A percentile compares a stretch with the other conserved stretches of the same genome.
phyloP scores from a whole-genome alignment of 2,329 filamentous ascomycete species.

The Ilyonectria sp. region DNA sequence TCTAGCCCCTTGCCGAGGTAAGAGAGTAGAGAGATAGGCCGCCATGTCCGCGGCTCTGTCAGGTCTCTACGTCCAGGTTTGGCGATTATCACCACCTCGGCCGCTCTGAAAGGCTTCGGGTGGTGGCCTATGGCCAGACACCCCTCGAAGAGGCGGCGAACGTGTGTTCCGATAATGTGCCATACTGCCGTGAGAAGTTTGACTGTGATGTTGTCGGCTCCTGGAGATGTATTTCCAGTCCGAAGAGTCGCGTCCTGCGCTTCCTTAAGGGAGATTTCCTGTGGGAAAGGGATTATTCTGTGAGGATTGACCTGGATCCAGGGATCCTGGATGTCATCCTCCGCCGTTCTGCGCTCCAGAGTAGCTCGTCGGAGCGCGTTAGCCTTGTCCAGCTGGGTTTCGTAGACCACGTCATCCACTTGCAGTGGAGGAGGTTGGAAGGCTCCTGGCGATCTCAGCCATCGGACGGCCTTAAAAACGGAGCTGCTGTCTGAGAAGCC shows the following conservation, averaged over 20 bases:
- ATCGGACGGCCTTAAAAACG: no score
- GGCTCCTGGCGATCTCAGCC: slow-evolving; percentile 4
- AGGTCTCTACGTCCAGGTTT: slow-evolving; percentile 44
- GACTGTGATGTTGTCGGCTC: slow-evolving; percentile 39
- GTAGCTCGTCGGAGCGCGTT: slow-evolving; percentile 33
- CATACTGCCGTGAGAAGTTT: slow-evolving; percentile 31
- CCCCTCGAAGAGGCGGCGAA: slow-evolving; percentile 33
- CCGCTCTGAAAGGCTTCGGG: slow-evolving; percentile 37
- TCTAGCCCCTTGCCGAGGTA: slow-evolving; percentile 49
- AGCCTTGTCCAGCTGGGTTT: slow-evolving; percentile 37
- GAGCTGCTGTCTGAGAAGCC: no score
- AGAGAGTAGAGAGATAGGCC: slow-evolving; percentile 46
- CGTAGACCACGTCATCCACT: slow-evolving; percentile 32
- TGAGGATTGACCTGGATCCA: slow-evolving; percentile 23
- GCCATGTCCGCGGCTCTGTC: slow-evolving; percentile 31
- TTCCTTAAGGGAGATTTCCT: slow-evolving; percentile 34
- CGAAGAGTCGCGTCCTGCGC: slow-evolving; percentile 31
- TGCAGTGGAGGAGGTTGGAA: slow-evolving; percentile 36
- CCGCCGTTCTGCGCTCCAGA: slow-evolving; percentile 29
- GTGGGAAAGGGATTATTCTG: slow-evolving; percentile 26
- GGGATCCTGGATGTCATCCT: slow-evolving; percentile 33
- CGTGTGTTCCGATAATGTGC: slow-evolving; percentile 25
- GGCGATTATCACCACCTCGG: slow-evolving; percentile 44
- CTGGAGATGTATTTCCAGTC: slow-evolving; percentile 40
- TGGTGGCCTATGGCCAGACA: slow-evolving; percentile 38